A percentile compares a stretch with the other conserved stretches of the same genome.
Evolutionary conservation across 1,284 basidiomycete species (phyloP).

Genomic region (Trichosporon sp.): DNA sequence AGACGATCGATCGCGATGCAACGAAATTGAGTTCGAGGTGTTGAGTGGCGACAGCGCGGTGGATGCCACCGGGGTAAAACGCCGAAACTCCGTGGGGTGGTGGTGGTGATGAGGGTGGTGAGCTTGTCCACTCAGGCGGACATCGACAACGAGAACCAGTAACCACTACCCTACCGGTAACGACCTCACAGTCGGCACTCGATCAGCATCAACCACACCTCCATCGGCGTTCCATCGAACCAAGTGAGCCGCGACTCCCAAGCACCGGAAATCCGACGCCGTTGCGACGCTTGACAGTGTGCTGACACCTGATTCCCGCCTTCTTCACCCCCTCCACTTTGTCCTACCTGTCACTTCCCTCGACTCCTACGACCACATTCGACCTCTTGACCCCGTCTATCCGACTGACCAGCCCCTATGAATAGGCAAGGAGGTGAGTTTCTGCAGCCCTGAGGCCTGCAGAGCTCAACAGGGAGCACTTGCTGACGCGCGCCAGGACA

Average conservation of each 20-base stretch:
- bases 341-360: neutral
- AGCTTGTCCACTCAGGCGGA: conserved; percentile 16
- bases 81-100: conserved; percentile 14
- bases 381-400: neutral
- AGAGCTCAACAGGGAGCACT: neutral
- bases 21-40: conserved; percentile 11
- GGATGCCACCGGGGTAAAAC: conserved; percentile 19
- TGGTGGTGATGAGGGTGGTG: conserved; percentile 9
- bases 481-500: conserved; percentile 27
- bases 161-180: conserved; percentile 14
- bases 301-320: conserved; percentile 15
- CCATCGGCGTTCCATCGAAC: neutral
- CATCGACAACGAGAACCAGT: conserved; percentile 17
- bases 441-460: neutral
- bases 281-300: conserved; percentile 8
- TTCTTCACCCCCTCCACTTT: conserved; percentile 15
- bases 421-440: conserved; percentile 33
- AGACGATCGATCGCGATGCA: neutral
- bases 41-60: conserved; percentile 3
- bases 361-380: neutral
- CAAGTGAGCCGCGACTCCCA: conserved; percentile 21
- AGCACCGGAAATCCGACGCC: conserved; percentile 12
- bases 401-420: conserved; percentile 22
- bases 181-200: conserved; percentile 17
- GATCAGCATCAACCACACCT: conserved; percentile 9